Conservation (phyloP, 2,329 filamentous ascomycete species). For the Lachnellula arida region DNA sequence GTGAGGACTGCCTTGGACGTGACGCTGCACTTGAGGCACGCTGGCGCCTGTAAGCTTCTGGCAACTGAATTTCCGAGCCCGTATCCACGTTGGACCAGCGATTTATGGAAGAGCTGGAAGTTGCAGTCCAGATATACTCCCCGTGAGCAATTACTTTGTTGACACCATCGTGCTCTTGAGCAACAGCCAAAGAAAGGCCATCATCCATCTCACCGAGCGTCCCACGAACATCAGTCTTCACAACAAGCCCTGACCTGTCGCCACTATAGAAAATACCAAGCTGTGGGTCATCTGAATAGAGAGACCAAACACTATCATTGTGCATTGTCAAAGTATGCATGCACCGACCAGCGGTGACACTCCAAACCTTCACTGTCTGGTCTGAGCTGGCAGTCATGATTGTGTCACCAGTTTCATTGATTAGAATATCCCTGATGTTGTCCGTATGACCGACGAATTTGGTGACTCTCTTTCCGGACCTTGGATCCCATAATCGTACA, state of each 20-base stretch:
- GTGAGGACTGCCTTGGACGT: conserved; percentile 35
- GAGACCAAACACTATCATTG: conserved; percentile 94
- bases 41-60: conserved; percentile 48
- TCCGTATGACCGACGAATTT: conserved; percentile 97
- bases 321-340: conserved; percentile 99
- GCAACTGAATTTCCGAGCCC: conserved; percentile 62
- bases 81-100: conserved; percentile 78
- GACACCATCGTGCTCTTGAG: conserved; percentile 85
- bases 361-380: conserved; percentile 98
- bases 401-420: conserved; percentile 83
- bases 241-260: conserved; percentile 88
- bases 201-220: conserved; percentile 73
- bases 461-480: conserved; percentile 82
- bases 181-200: conserved; percentile 82
- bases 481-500: conserved; percentile 86
- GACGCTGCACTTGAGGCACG: conserved; percentile 42
- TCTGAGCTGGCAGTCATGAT: conserved; percentile 94
- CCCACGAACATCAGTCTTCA: conserved; percentile 85
- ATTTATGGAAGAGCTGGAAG: conserved; percentile 69
- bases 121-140: conserved; percentile 64
- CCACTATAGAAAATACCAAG: conserved; percentile 91
- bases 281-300: conserved; percentile 82
- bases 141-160: conserved; percentile 55
- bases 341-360: conserved; percentile 87
- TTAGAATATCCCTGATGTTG: conserved; percentile 84